Conservation (phyloP, 768 basidiomycete genomes). For the Podaxis mareebaensis region DNA sequence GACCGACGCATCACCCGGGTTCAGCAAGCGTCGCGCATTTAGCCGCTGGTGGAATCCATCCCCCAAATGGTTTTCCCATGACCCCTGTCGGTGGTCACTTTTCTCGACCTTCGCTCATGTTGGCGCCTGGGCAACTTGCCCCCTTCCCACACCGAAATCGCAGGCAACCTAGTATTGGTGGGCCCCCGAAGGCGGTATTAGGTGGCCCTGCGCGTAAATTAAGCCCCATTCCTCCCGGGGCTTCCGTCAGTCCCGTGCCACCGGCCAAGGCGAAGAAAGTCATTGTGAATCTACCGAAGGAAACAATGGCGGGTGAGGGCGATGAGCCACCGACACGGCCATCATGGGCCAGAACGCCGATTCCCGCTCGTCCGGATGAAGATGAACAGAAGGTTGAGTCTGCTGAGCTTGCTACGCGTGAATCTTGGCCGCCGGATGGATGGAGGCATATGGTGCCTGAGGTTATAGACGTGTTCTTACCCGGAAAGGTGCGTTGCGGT, state of each 20-base stretch:
- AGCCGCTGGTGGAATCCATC: slow-evolving; percentile 58
- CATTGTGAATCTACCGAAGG: slow-evolving; percentile 71
- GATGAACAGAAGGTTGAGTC: slow-evolving; percentile 21
- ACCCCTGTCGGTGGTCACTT: slow-evolving; percentile 64
- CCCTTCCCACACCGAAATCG: slow-evolving; percentile 56
- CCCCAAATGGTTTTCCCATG: slow-evolving; percentile 49
- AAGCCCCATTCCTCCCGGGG: slow-evolving; percentile 59
- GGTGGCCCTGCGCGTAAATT: slow-evolving; percentile 80
- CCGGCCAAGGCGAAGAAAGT: slow-evolving; percentile 63
- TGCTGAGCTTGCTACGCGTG: slow-evolving; percentile 44
- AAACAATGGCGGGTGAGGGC: slow-evolving; percentile 49
- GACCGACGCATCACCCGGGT: slow-evolving; percentile 56
- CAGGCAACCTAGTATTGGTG: slow-evolving; percentile 70
- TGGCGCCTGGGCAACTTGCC: slow-evolving; percentile 38
- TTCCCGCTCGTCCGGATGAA: slow-evolving; percentile 32
- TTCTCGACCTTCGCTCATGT: slow-evolving; percentile 50
- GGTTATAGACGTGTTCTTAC: slow-evolving; percentile 79
- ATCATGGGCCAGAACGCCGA: slow-evolving; percentile 63
- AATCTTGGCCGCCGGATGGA: slow-evolving; percentile 64
- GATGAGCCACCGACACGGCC: slow-evolving; percentile 43
- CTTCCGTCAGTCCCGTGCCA: slow-evolving; percentile 32
- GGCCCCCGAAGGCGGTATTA: slow-evolving; percentile 84
- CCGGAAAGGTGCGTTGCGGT: slow-evolving; percentile 60
- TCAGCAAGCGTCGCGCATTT: slow-evolving; percentile 65
- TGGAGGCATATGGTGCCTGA: slow-evolving; percentile 60